Conservation (phyloP, 176 grass and related monocot species). For the Avena eriantha region DNA sequence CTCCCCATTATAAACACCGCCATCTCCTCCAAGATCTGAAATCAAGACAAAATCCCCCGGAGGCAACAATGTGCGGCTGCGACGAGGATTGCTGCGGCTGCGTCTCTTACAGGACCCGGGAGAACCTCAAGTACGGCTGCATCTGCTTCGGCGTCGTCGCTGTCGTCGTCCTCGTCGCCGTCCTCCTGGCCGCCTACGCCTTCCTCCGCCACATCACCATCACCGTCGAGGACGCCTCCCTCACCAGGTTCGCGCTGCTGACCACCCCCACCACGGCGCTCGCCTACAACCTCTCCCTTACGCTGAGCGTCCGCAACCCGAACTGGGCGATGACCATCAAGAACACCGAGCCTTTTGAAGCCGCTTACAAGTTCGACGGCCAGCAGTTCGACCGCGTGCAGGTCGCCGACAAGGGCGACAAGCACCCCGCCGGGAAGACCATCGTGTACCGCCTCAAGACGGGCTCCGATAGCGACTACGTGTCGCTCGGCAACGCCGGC, state of each 20-base stretch:
- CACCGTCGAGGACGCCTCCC: slow-evolving; percentile 29
- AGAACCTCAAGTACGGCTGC: slow-evolving; percentile 2
- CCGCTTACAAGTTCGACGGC: slow-evolving; percentile 45
- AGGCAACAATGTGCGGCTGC: slow-evolving; percentile 1
- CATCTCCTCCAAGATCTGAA: slow-evolving; percentile 4
- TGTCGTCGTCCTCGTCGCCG: background rate
- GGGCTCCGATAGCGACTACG: background rate
- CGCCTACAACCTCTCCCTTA: slow-evolving; percentile 50
- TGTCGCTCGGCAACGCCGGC: slow-evolving; percentile 39
- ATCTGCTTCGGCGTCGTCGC: background rate
- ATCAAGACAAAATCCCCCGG: background rate
- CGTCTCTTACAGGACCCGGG: background rate
- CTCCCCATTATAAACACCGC: background rate
- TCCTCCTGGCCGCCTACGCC: slow-evolving; percentile 21
- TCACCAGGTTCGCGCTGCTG: slow-evolving; percentile 41
- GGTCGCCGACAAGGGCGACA: slow-evolving; percentile 30
- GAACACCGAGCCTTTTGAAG: slow-evolving; percentile 42
- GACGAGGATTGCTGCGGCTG: background rate
- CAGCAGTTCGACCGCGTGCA: slow-evolving; percentile 52
- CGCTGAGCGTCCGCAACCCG: slow-evolving; percentile 41
- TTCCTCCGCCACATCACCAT: slow-evolving; percentile 25
- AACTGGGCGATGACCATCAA: slow-evolving; percentile 53
- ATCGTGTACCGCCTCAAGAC: slow-evolving; percentile 27
- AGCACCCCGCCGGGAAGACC: slow-evolving; percentile 24
- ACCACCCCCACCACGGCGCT: slow-evolving; percentile 10